Conservation (phyloP, 1,284 basidiomycete species). For the Cutaneotrichosporon sp. region DNA sequence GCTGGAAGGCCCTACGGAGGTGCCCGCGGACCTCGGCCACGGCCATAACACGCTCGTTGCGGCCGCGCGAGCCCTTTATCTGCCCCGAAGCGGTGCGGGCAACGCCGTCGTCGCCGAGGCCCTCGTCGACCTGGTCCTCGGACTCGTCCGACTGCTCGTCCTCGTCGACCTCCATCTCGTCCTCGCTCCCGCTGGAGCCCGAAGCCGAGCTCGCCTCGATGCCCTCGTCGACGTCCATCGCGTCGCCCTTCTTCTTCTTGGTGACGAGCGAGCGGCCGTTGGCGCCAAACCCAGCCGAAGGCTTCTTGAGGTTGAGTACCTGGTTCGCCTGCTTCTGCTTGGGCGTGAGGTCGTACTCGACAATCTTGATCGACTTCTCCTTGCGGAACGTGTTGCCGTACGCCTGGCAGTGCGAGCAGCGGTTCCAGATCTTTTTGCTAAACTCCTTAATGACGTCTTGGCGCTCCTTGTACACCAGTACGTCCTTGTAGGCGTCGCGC, state of each 20-base stretch:
- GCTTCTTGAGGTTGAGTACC: slow-evolving; percentile 55
- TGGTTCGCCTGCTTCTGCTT: slow-evolving; percentile 75
- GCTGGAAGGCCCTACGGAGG: slow-evolving; percentile 81
- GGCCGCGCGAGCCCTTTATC: slow-evolving; percentile 70
- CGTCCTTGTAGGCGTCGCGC: slow-evolving; percentile 86
- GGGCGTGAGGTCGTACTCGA: slow-evolving; percentile 82
- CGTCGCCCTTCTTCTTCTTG: slow-evolving; percentile 50
- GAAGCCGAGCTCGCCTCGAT: slow-evolving; percentile 39
- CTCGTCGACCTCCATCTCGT: slow-evolving; percentile 56
- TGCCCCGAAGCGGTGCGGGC: slow-evolving; percentile 71
- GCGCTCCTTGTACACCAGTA: slow-evolving; percentile 81
- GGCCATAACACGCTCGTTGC: slow-evolving; percentile 85
- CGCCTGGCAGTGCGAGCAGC: slow-evolving; percentile 77
- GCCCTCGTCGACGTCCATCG: slow-evolving; percentile 43
- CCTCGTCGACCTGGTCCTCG: slow-evolving; percentile 38
- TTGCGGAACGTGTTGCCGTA: slow-evolving; percentile 75
- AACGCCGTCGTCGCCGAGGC: slow-evolving; percentile 55
- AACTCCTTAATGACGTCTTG: slow-evolving; percentile 84
- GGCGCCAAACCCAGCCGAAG: slow-evolving; percentile 50
- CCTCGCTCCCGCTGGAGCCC: slow-evolving; percentile 58
- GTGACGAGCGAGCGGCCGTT: slow-evolving; percentile 35
- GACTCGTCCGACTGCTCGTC: slow-evolving; percentile 58
- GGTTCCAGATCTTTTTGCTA: slow-evolving; percentile 65
- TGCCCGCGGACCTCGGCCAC: slow-evolving; percentile 93
- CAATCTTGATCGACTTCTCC: slow-evolving; percentile 91